Percentiles rank a stretch among this genome's conserved stretches.
These are phyloP conservation scores for Vigna trinervia DNA, from an alignment of 306 rosid genomes.

Conservation along the genomic window DNA sequence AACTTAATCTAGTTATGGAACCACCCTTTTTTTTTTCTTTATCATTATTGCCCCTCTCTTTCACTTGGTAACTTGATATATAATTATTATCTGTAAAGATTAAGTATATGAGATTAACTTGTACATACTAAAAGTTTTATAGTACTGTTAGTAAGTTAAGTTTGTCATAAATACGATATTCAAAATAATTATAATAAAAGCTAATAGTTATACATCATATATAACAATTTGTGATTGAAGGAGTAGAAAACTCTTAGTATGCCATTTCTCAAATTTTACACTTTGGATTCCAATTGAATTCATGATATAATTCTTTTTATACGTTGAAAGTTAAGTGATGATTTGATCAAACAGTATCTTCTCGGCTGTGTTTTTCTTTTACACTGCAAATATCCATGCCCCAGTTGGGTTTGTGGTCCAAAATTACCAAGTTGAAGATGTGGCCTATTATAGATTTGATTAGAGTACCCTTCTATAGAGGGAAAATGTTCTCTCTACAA, in stretches of 20 bases:
- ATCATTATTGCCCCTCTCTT: neutral
- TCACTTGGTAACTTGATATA: conserved; percentile 2
- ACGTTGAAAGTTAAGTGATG: neutral
- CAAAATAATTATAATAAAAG: neutral
- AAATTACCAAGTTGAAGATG: neutral
- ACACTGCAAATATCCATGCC: neutral
- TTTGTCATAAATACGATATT: neutral
- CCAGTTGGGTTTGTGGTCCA: neutral
- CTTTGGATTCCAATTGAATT: neutral
- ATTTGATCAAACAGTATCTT: neutral
- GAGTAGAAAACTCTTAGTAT: neutral
- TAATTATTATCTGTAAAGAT: neutral
- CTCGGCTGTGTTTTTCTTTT: neutral
- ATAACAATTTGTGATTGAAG: neutral
- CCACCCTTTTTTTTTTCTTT: neutral
- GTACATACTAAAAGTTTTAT: too few relatives aligned
- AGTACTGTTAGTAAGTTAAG: neutral
- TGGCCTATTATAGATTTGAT: too few relatives aligned
- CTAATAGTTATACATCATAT: too few relatives aligned
- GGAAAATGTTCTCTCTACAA: neutral
- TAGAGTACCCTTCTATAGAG: too few relatives aligned
- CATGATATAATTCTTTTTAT: neutral
- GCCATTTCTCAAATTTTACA: neutral
- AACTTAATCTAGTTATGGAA: neutral
- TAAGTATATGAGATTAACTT: neutral